Evolutionary conservation across 1,284 basidiomycete genomes (phyloP).

Genomic region (Naganishia albida): DNA sequence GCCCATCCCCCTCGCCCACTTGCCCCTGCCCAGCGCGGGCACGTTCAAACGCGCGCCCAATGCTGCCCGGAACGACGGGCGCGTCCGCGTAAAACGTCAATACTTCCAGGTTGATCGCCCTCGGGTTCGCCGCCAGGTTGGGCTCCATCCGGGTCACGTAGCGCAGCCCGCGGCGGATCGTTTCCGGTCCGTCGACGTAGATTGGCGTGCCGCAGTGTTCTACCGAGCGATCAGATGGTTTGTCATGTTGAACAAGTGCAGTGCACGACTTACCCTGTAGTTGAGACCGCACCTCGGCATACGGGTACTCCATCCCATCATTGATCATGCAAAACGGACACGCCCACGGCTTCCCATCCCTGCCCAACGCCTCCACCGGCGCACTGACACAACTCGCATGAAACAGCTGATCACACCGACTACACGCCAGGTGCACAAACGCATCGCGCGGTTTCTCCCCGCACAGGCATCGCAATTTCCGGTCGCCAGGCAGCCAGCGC

Average conservation of each 20-base stretch:
- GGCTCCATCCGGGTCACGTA: slow-evolving; percentile 21
- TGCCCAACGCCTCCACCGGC: slow-evolving; percentile 36
- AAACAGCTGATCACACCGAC: slow-evolving; percentile 47
- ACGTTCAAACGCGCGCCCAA: slow-evolving; percentile 10
- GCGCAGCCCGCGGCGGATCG: slow-evolving; percentile 8
- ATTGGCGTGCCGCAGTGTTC: slow-evolving; percentile 23
- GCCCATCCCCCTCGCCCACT: not conserved
- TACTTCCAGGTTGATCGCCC: slow-evolving; percentile 5
- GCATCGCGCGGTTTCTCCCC: slow-evolving; percentile 36
- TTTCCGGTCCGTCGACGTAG: slow-evolving; percentile 21
- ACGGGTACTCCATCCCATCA: slow-evolving; percentile 43
- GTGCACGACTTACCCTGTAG: slow-evolving; percentile 38
- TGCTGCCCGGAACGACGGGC: slow-evolving; percentile 11
- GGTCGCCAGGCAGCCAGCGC: slow-evolving; percentile 2
- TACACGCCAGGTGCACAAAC: slow-evolving; percentile 41
- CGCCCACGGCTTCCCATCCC: slow-evolving; percentile 38
- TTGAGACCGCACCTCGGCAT: slow-evolving; percentile 45
- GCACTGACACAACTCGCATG: slow-evolving; percentile 46
- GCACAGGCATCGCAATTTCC: slow-evolving; percentile 42
- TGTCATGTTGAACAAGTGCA: not conserved
- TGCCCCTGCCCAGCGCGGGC: not conserved
- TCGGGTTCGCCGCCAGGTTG: not conserved
- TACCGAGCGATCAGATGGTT: not conserved
- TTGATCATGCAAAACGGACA: slow-evolving; percentile 51
- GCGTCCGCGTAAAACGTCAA: slow-evolving; percentile 19